Evolutionary conservation across 805 yeast species (phyloP), one percentile per base, ranked within the genome.

Genomic region (Spathaspora passalidarum): DNA sequence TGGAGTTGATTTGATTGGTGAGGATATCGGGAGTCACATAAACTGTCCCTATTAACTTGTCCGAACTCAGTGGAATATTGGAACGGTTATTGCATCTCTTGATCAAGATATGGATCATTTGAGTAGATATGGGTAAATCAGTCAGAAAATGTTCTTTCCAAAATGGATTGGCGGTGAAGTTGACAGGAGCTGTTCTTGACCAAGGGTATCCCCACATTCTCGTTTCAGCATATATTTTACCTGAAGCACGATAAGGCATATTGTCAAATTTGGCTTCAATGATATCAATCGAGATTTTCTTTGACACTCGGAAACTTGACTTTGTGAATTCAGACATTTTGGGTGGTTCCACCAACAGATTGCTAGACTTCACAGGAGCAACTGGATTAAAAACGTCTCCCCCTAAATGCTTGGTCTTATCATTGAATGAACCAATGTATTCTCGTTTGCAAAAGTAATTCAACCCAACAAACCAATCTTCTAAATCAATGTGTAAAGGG

Each of bases 121-220:
- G 79, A 2, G 82, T 80, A 38, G 73, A 66, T 5, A 78, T 68
- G 0, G 87, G 84, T 36, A 83, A 66, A 42, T 82, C 79, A n/a
- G 86, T 66, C 1, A 75, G 66, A 57, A 87, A 86, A 38, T 74
- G 79, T 56, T 91, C 96, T 57, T 90, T 80, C 94, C 96, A 91
- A 59, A 88, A 88, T 1, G 96, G 91, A 45, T 75, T 73, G 2
- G 45, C 43, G 0, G 62, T 53, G 39, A 76, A 68, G 32, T 71
- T 66, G 0, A 84, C 84, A 5, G 79, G 69, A 2, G 90, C 83
- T 0, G 97, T 88, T 52, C 89, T 71, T 32, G 86, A 88, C 88
- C 92, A 86, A 0, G 85, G 80, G 40, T 79, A 72, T 16, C 79
- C 82, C 85, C 94, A 86, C 60, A 88, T 72, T 14, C 76, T 67